Conservation (phyloP, 2,329 filamentous ascomycete species). For the Myriosclerotinia curreyana region DNA sequence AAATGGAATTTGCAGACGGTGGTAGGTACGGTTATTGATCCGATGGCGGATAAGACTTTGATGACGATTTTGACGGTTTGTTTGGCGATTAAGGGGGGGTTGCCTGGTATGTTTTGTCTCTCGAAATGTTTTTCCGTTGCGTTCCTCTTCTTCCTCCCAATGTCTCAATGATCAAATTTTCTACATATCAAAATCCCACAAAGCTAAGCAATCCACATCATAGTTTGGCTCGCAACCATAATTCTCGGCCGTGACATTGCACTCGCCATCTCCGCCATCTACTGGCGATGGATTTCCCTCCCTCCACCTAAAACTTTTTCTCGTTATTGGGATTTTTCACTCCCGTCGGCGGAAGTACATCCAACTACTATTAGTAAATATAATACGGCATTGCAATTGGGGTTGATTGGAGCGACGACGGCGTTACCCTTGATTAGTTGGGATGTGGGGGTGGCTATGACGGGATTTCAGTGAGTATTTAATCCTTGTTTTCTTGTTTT, state of each 20-base stretch:
- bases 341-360: slow-evolving; percentile 81
- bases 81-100: slow-evolving; percentile 74
- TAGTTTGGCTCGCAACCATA: slow-evolving; percentile 82
- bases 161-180: background rate
- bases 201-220: background rate
- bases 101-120: slow-evolving; percentile 64
- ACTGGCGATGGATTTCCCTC: slow-evolving; percentile 92
- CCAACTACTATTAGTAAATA: slow-evolving; percentile 84
- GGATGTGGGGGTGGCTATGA: slow-evolving; percentile 54
- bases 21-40: slow-evolving; percentile 90
- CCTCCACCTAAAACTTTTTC: slow-evolving; percentile 89
- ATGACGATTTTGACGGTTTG: slow-evolving; percentile 93
- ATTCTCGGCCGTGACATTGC: slow-evolving; percentile 87
- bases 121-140: no score
- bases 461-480: slow-evolving; percentile 59
- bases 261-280: slow-evolving; percentile 81
- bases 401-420: slow-evolving; percentile 80
- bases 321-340: slow-evolving; percentile 95
- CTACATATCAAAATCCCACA: background rate
- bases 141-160: slow-evolving; percentile 3
- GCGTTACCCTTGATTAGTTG: slow-evolving; percentile 71
- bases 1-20: slow-evolving; percentile 87
- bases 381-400: slow-evolving; percentile 90
- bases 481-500: background rate
- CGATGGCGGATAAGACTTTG: slow-evolving; percentile 93